Percentiles rank a stretch among this genome's conserved stretches.
phyloP scores from a whole-genome alignment of 768 basidiomycete genomes.

The Termitomyces sp. region DNA sequence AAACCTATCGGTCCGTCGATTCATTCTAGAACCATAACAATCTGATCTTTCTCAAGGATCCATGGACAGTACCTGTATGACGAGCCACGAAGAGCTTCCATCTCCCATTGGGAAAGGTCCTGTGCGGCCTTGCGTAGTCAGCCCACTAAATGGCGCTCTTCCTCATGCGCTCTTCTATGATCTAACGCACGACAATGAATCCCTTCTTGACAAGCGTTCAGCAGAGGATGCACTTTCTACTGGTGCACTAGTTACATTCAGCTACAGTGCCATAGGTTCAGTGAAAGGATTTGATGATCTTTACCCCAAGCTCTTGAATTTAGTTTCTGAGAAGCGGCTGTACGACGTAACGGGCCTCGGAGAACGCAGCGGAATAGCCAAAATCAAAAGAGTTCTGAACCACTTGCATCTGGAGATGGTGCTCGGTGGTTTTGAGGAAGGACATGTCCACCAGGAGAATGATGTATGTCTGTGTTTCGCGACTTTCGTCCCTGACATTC shows the following conservation, averaged over 20 bases:
- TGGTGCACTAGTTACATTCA: constrained; percentile 90
- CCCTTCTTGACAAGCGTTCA: constrained; percentile 83
- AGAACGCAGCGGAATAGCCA: constrained; percentile 54
- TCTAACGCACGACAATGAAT: constrained; percentile 96
- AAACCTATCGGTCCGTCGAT: constrained; percentile 78
- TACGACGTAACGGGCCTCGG: constrained; percentile 70
- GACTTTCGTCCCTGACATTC: not conserved
- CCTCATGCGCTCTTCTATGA: constrained; percentile 97
- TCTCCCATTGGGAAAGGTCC: constrained; percentile 85
- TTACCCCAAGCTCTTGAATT: constrained; percentile 89
- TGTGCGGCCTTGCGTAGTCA: constrained; percentile 67
- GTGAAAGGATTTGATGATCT: constrained; percentile 98
- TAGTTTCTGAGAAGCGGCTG: constrained; percentile 78
- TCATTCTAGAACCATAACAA: not conserved
- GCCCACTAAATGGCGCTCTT: constrained; percentile 76
- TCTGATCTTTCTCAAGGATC: constrained; percentile 55
- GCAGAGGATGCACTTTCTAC: constrained; percentile 96
- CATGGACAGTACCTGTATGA: constrained; percentile 89
- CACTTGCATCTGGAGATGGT: constrained; percentile 91
- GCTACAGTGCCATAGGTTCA: constrained; percentile 83
- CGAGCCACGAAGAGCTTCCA: constrained; percentile 69
- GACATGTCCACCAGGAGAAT: constrained; percentile 95
- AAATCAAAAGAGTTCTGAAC: constrained; percentile 73
- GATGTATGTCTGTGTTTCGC: constrained; percentile 55
- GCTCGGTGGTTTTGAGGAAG: constrained; percentile 82